Evolutionary conservation across 192 early-diverging fungal species (phyloP).

Genomic region (Gonapodya prolifera): DNA sequence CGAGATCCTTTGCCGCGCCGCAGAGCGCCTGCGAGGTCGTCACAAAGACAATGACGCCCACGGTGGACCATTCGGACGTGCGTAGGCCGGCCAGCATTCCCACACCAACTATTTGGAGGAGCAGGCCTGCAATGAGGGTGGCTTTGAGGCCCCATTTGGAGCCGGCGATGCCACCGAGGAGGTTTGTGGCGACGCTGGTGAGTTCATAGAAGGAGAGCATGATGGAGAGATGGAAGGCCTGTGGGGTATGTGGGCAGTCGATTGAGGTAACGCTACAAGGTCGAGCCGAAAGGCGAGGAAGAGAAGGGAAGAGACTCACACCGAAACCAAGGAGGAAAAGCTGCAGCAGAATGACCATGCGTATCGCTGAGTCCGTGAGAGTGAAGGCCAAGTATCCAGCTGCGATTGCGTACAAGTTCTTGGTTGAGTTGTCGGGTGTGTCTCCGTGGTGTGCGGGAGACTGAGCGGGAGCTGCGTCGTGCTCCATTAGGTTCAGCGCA

Average conservation of each 20-base stretch:
- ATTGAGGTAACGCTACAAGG: neutral
- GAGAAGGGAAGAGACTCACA: too few species aligned
- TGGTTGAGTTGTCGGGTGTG: too few species aligned
- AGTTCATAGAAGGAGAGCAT: constrained; percentile 34
- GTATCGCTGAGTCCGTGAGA: constrained; percentile 26
- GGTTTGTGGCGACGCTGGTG: constrained; percentile 26
- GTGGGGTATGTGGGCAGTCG: neutral
- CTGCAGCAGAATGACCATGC: constrained; percentile 30
- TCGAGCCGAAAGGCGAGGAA: too few species aligned
- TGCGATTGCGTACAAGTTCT: constrained; percentile 13
- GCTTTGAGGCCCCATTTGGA: constrained; percentile 21
- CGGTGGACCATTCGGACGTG: constrained; percentile 12
- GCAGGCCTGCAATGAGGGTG: constrained; percentile 20
- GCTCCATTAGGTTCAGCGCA: neutral
- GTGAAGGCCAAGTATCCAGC: constrained; percentile 26
- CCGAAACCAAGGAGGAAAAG: constrained; percentile 17
- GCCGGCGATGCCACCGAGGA: constrained; percentile 27
- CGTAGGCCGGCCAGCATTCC: constrained; percentile 18
- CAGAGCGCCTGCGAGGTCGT: constrained; percentile 22
- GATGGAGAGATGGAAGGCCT: constrained; percentile 24
- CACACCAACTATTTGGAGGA: constrained; percentile 27
- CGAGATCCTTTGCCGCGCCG: constrained; percentile 32
- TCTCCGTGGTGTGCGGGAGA: too few species aligned
- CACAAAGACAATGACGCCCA: constrained; percentile 22
- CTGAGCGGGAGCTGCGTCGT: too few species aligned